A percentile compares a stretch with the other conserved stretches of the same genome.
These are phyloP conservation scores for Aspergillus cejpii DNA, from an alignment of 2,329 filamentous ascomycete genomes.

Conservation along the genomic window DNA sequence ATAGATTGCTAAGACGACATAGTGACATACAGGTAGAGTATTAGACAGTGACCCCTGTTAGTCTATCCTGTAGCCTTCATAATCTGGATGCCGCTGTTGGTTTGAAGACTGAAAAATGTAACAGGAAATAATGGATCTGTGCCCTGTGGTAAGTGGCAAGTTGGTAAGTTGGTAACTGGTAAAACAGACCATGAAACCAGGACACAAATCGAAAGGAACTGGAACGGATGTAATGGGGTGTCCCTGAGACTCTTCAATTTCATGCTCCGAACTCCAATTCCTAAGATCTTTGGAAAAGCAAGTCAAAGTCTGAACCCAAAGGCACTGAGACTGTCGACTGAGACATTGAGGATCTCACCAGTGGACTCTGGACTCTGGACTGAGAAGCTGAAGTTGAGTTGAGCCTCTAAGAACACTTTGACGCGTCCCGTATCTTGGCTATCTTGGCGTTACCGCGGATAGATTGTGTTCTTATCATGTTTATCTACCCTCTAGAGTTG, in stretches of 20 bases:
- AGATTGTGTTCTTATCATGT: neutral
- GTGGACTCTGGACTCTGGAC: constrained; percentile 7
- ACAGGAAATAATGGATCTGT: neutral
- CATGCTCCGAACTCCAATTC: constrained; percentile 6
- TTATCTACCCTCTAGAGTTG: neutral
- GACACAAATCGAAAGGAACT: no score
- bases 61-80: no score
- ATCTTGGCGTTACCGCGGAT: constrained; percentile 8
- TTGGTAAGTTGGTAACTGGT: neutral
- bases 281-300: constrained; percentile 5
- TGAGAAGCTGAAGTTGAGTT: no score
- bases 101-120: neutral
- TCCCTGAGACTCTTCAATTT: no score
- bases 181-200: no score
- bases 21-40: no score
- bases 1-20: no score
- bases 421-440: constrained; percentile 13
- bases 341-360: constrained; percentile 4
- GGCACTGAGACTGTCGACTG: no score
- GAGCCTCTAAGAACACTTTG: constrained; percentile 1
- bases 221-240: no score
- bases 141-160: constrained; percentile 11
- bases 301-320: constrained; percentile 4
- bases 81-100: no score
- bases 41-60: no score